These are phyloP conservation scores for Venturia oleaginea DNA, from an alignment of 2,329 filamentous ascomycete genomes.

Conservation along the genomic window DNA sequence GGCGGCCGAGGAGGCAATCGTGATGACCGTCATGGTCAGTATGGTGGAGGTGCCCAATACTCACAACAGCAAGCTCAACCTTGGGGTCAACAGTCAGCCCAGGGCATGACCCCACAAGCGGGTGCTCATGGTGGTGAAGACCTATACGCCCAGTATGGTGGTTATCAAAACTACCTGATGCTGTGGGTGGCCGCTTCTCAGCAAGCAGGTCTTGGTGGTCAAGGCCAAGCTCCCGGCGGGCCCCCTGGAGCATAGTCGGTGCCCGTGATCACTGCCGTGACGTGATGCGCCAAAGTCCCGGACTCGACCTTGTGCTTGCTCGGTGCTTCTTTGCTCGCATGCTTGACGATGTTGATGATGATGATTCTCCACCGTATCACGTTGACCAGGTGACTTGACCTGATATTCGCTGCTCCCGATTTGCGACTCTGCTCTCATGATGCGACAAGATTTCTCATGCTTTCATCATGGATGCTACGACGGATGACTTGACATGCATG, in stretches of 20 bases:
- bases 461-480: constrained; percentile 1
- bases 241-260: constrained; percentile 23
- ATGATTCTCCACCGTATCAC: constrained; percentile 4
- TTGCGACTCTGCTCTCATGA: constrained; percentile 1
- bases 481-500: constrained; percentile 6
- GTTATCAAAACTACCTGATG: constrained; percentile 70
- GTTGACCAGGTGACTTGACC: background rate
- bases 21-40: constrained; percentile 24
- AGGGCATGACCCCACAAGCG: constrained; percentile 17
- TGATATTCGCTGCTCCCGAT: constrained; percentile 4
- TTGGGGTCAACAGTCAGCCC: constrained; percentile 27
- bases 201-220: constrained; percentile 29
- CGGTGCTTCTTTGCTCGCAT: constrained; percentile 27
- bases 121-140: constrained; percentile 33
- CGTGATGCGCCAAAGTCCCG: constrained; percentile 23
- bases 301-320: constrained; percentile 19
- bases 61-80: constrained; percentile 35
- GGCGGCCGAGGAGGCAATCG: constrained; percentile 23
- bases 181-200: constrained; percentile 66
- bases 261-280: constrained; percentile 24
- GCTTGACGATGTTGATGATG: constrained; percentile 21
- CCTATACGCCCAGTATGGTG: constrained; percentile 67
- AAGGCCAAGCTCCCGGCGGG: constrained; percentile 20
- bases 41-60: constrained; percentile 31
- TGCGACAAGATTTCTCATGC: background rate